These are phyloP conservation scores for Rhodomyrtus psidioides DNA, from an alignment of 441 rosid species.

Conservation along the genomic window DNA sequence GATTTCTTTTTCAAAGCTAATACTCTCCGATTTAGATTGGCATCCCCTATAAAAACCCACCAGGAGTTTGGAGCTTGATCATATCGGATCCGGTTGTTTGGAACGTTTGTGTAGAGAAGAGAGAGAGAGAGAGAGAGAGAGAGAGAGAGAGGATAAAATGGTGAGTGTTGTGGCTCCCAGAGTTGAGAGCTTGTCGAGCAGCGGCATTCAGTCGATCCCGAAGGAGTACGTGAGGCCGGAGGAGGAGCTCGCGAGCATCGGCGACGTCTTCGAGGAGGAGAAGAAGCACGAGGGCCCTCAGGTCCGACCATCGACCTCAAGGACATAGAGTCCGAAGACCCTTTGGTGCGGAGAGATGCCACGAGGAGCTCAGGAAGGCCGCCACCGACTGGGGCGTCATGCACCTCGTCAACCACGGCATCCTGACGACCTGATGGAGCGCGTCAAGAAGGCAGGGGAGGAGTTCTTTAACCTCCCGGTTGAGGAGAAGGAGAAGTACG, in stretches of 20 bases:
- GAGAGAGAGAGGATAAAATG: background rate
- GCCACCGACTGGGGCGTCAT: slow-evolving; percentile 84
- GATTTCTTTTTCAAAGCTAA: too few species aligned
- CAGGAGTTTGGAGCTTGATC: background rate
- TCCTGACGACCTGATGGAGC: slow-evolving; percentile 44
- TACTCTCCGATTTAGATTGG: background rate
- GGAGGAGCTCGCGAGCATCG: slow-evolving; percentile 65
- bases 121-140: too few species aligned
- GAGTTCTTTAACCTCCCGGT: slow-evolving; percentile 51
- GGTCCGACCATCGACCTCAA: slow-evolving; percentile 58
- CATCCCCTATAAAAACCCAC: background rate
- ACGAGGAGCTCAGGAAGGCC: slow-evolving; percentile 42
- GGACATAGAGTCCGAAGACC: slow-evolving; percentile 50
- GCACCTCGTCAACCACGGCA: slow-evolving; percentile 88
- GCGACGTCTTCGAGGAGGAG: slow-evolving; percentile 68
- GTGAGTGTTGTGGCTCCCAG: slow-evolving; percentile 17
- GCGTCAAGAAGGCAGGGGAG: slow-evolving; percentile 57
- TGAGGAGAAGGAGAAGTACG: slow-evolving; percentile 85
- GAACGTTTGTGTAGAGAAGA: background rate
- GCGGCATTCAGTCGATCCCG: slow-evolving; percentile 69
- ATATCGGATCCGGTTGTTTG: background rate
- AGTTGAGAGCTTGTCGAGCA: slow-evolving; percentile 63
- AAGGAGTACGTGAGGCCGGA: slow-evolving; percentile 64
- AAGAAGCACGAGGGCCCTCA: slow-evolving; percentile 65
- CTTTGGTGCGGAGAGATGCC: slow-evolving; percentile 37